Conservation (phyloP, 2,329 filamentous ascomycete genomes). For the Coleophoma cylindrospora region DNA sequence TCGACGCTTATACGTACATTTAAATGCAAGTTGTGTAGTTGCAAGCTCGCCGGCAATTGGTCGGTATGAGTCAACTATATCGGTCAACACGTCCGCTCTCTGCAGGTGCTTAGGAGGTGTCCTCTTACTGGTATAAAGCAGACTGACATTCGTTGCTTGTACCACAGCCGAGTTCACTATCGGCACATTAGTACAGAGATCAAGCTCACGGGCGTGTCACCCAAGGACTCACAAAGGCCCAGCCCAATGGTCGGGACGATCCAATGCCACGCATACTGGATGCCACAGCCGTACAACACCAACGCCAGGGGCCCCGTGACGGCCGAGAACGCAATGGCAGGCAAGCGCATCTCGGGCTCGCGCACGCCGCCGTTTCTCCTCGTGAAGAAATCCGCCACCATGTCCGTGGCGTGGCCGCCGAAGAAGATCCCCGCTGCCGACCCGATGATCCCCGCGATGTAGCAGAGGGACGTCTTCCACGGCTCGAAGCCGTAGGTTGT, state of each 20-base stretch:
- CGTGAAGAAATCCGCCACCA: conserved; percentile 33
- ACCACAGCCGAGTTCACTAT: conserved; percentile 47
- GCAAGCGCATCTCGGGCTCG: conserved; percentile 57
- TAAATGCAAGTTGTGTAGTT: conserved; percentile 48
- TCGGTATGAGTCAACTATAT: conserved; percentile 47
- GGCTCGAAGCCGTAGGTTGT: conserved; percentile 37
- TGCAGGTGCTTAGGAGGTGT: too few relatives aligned
- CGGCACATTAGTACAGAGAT: neutral
- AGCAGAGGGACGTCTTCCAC: conserved; percentile 19
- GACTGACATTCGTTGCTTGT: conserved; percentile 47
- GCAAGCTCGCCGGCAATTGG: conserved; percentile 52
- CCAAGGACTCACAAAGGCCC: conserved; percentile 26
- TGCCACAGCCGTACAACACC: conserved; percentile 41
- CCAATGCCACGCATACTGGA: conserved; percentile 43
- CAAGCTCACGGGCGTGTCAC: neutral
- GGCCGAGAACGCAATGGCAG: conserved; percentile 44
- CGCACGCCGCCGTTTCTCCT: conserved; percentile 47
- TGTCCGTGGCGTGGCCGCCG: conserved; percentile 15
- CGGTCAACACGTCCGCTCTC: too few relatives aligned
- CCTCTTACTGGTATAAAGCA: conserved; percentile 40
- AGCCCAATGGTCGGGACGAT: conserved; percentile 50
- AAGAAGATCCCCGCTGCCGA: conserved; percentile 10
- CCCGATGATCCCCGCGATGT: conserved; percentile 11
- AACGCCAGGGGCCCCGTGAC: conserved; percentile 42
- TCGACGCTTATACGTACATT: conserved; percentile 33